Evolutionary conservation across 805 yeast genomes (phyloP).

Genomic region (Starmera caribaea): DNA sequence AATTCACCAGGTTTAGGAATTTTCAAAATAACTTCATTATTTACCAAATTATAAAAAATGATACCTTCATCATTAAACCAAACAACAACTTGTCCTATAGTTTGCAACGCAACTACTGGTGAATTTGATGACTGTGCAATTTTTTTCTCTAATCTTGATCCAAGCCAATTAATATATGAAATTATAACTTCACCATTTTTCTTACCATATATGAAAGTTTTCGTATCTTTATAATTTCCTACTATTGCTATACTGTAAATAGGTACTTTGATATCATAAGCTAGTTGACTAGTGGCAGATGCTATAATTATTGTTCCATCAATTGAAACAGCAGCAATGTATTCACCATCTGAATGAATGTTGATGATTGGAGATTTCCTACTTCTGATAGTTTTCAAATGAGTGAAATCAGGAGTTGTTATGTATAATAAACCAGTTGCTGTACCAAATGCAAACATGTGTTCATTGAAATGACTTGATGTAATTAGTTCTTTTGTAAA

Average conservation of each 20-base stretch:
- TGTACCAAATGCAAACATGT: slow-evolving; percentile 71
- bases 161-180: slow-evolving; percentile 81
- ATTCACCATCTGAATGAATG: slow-evolving; percentile 60
- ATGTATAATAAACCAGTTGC: slow-evolving; percentile 79
- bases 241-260: slow-evolving; percentile 81
- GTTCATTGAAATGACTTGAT: slow-evolving; percentile 48
- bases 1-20: slow-evolving; percentile 47
- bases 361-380: slow-evolving; percentile 80
- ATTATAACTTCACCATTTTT: slow-evolving; percentile 73
- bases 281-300: slow-evolving; percentile 33
- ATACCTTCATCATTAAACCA: slow-evolving; percentile 87
- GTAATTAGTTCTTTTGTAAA: slow-evolving; percentile 75
- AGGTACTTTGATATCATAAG: slow-evolving; percentile 80
- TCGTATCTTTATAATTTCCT: slow-evolving; percentile 49
- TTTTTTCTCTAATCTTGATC: slow-evolving; percentile 60
- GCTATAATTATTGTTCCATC: slow-evolving; percentile 91
- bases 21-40: slow-evolving; percentile 37
- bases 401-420: slow-evolving; percentile 45
- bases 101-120: slow-evolving; percentile 59
- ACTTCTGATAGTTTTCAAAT: slow-evolving; percentile 67
- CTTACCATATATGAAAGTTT: slow-evolving; percentile 79
- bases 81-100: slow-evolving; percentile 54
- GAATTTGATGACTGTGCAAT: slow-evolving; percentile 49
- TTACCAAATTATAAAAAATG: slow-evolving; percentile 47
- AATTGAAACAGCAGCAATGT: slow-evolving; percentile 81